Conservation (phyloP, 495 filamentous ascomycete species). For the Massariosphaeria phaeospora region DNA sequence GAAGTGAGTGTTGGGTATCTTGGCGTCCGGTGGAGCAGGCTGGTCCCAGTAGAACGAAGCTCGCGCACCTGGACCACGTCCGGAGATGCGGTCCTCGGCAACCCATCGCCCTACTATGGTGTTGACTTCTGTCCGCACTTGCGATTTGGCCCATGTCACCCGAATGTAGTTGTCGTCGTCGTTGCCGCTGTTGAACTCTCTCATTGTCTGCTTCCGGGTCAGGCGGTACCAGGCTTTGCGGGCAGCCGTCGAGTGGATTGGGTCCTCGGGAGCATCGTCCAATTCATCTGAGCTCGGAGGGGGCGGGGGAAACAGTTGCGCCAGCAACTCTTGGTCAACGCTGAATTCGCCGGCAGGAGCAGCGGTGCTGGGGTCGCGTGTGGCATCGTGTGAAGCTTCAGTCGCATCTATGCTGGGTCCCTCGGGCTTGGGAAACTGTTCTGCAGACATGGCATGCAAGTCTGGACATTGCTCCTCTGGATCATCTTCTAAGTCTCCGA, state of each 20-base stretch:
- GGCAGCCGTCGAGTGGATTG: constrained; percentile 29
- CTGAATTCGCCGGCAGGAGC: not conserved
- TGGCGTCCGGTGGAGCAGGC: not conserved
- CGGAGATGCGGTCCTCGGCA: constrained; percentile 26
- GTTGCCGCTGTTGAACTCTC: constrained; percentile 32
- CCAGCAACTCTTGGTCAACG: constrained; percentile 15
- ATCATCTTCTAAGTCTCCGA: constrained; percentile 27
- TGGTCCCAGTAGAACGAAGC: constrained; percentile 30
- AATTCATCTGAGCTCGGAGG: constrained; percentile 1
- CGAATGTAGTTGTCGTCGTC: constrained; percentile 31
- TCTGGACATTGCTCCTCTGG: not conserved
- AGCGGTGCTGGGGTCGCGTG: not conserved
- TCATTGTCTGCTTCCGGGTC: constrained; percentile 30
- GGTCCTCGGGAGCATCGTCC: constrained; percentile 10
- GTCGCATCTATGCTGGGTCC: not conserved
- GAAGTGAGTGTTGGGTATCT: not conserved
- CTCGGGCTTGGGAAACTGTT: not conserved
- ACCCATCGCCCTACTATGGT: constrained; percentile 29
- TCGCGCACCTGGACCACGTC: constrained; percentile 13
- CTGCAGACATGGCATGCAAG: not conserved
- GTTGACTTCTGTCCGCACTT: constrained; percentile 20
- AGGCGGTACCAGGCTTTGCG: constrained; percentile 35
- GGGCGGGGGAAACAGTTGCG: constrained; percentile 17
- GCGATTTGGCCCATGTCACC: constrained; percentile 28
- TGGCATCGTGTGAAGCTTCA: not conserved